phyloP scores from a whole-genome alignment of 2,329 filamentous ascomycete species.

The Trichoderma guizhouense region DNA sequence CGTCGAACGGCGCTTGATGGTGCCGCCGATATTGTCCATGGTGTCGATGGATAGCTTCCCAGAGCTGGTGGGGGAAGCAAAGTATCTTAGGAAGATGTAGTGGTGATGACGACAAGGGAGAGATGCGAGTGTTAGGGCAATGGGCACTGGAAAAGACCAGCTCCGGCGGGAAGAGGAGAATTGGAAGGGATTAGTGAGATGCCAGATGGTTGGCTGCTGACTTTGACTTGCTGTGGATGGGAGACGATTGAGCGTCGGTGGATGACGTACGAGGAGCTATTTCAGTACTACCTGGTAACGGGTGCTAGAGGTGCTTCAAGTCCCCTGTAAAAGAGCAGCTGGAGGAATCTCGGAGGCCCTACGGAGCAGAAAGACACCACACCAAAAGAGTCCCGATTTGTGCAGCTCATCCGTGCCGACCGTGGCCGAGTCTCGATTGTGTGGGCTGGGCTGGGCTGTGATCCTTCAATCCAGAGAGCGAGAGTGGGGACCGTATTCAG shows the following conservation, averaged over 20 bases:
- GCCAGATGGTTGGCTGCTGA: slow-evolving; percentile 16
- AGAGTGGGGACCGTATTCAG: background rate
- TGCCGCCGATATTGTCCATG: slow-evolving; percentile 52
- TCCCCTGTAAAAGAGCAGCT: slow-evolving; percentile 2
- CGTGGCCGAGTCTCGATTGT: background rate
- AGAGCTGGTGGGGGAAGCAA: background rate
- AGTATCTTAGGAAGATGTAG: background rate
- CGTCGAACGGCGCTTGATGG: slow-evolving; percentile 54
- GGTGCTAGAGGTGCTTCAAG: background rate
- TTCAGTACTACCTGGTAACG: slow-evolving; percentile 1
- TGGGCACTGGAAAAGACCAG: background rate
- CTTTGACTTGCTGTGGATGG: slow-evolving; percentile 3
- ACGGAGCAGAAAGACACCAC: background rate
- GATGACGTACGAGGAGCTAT: slow-evolving; percentile 16
- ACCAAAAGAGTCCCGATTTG: background rate
- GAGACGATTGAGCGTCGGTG: background rate
- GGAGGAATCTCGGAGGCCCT: background rate
- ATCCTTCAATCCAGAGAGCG: slow-evolving; percentile 1
- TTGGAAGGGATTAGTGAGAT: slow-evolving; percentile 9
- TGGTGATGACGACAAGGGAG: background rate
- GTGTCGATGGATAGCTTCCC: background rate
- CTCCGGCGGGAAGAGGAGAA: background rate
- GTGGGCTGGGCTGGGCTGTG: slow-evolving; percentile 9
- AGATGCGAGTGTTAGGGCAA: background rate
- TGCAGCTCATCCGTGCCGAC: background rate